Evolutionary conservation across 2,329 filamentous ascomycete species (phyloP), one percentile per base, ranked within the genome.

Genomic region (Xylariales sp.): DNA sequence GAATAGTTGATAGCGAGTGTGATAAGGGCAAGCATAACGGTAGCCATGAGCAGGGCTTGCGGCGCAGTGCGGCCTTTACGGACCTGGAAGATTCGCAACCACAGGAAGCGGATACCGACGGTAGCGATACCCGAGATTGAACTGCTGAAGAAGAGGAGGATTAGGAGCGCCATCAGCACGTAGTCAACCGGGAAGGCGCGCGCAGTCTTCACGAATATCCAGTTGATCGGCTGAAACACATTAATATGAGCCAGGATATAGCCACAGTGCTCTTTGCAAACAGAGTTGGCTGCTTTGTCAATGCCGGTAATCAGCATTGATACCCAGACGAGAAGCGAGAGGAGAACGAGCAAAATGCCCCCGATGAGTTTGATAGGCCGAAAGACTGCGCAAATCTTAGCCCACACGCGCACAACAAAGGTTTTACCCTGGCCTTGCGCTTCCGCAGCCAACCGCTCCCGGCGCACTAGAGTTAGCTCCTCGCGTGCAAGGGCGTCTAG

Each of bases 261-360:
- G 69, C 96, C 96, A 78, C 96, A 99, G 74, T 89, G 90, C 67
- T 90, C 84, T 79, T 96, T 95, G 87, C 96, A 99, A 70, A 97
- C 83, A 3, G 94, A 97, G 83, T 98, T 97, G 80, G 92, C 94
- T 43, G 94, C 93, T 83, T 98, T 98, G 86, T 99, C 96, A 76
- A 98, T 94, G 72, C 90, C 92, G 0, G 95, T 98, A 77, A 98
- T 92, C 73, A 98, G 87, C 93, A 99, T 98, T 12, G 93, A 97
- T 8, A 91, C 87, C 87, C 93, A 97, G 72, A 97, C 86, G 49
- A 97, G 73, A 14, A 97, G 80, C 0, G 93, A 86, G 28, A 97
- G 78, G 1, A 93, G 72, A 39, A 97, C 85, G 2, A 98, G 82
- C 0, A 97, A 73, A 56, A 97, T 83, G 14, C 96, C 96, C 1